phyloP scores from a whole-genome alignment of 345 rosid species.

The Adansonia digitata region DNA sequence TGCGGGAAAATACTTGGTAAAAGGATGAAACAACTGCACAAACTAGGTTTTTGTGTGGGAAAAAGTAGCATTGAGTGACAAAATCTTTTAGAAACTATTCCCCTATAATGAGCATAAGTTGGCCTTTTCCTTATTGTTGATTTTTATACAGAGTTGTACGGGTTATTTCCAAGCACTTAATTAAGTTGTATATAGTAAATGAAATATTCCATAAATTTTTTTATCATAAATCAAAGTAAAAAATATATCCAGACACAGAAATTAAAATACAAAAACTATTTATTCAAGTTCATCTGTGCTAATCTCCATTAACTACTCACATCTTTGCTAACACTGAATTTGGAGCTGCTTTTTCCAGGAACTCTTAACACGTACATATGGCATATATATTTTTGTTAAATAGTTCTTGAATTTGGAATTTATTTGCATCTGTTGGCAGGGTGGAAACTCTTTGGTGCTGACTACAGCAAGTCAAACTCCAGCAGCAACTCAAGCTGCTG shows the following conservation, averaged over 20 bases:
- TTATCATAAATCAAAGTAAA: neutral
- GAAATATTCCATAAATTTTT: neutral
- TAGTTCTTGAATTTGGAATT: conserved; percentile 20
- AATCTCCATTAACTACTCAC: neutral
- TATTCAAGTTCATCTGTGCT: neutral
- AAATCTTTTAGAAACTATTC: neutral
- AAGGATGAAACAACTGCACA: neutral
- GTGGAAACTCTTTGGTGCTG: conserved; percentile 59
- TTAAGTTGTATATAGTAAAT: neutral
- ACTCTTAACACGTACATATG: neutral
- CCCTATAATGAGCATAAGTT: neutral
- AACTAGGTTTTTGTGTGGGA: neutral
- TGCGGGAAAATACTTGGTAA: neutral
- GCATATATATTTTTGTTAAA: no score
- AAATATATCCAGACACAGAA: neutral
- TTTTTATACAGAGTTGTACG: neutral
- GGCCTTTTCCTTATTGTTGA: neutral
- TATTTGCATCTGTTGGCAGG: conserved; percentile 42
- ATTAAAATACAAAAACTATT: neutral
- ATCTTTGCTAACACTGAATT: neutral
- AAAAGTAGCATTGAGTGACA: neutral
- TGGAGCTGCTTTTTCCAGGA: neutral
- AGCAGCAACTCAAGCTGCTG: neutral
- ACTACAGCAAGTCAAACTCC: neutral
- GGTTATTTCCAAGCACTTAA: neutral